Evolutionary conservation across 2,329 filamentous ascomycete species (phyloP).

Genomic region (Trichoderma arundinaceum): DNA sequence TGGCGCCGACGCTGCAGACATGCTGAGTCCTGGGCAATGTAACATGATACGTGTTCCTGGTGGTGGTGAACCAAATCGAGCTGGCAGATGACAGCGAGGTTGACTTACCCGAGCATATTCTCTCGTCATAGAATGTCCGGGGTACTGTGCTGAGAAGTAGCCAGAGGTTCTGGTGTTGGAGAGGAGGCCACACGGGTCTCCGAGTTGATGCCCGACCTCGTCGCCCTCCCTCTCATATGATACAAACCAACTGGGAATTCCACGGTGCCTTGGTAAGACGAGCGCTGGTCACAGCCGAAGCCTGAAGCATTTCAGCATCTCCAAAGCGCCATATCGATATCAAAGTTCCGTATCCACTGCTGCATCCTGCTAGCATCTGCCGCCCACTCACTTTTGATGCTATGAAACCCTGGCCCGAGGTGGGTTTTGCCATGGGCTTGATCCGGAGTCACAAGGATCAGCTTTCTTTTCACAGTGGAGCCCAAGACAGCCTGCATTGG

Average conservation of each 20-base stretch:
- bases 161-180: too few species aligned
- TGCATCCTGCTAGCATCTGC: neutral
- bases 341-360: conserved; percentile 2
- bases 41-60: conserved; percentile 29
- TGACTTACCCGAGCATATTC: neutral
- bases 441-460: conserved; percentile 1
- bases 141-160: neutral
- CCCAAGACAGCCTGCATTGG: conserved; percentile 29
- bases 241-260: neutral
- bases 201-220: too few species aligned
- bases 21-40: conserved; percentile 12
- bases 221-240: too few species aligned
- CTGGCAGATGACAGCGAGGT: neutral
- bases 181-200: too few species aligned
- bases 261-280: neutral
- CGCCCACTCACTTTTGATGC: neutral
- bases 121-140: neutral
- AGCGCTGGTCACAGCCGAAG: neutral
- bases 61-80: conserved; percentile 4
- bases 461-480: neutral
- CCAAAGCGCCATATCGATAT: neutral
- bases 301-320: neutral
- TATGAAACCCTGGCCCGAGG: neutral
- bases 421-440: conserved; percentile 2
- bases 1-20: conserved; percentile 3